Percentiles rank a stretch among this genome's conserved stretches.
Evolutionary conservation across 1,139 yeast genomes (phyloP).

Genomic region (Hemisphaericaspora xylofermentans): DNA sequence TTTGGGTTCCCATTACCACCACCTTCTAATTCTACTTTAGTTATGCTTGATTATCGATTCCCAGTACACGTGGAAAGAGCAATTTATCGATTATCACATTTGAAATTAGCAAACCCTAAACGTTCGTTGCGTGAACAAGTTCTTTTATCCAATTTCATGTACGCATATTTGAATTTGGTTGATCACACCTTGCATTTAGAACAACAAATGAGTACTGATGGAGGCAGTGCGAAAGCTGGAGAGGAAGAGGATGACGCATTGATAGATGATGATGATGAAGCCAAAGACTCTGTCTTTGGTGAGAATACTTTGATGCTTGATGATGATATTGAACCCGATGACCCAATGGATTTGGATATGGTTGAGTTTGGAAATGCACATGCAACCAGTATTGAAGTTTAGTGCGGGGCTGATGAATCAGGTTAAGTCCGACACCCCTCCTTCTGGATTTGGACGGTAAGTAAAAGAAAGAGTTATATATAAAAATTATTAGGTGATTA

Average conservation of each 20-base stretch:
- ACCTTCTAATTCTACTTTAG: conserved; percentile 67
- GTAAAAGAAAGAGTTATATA: too few species aligned
- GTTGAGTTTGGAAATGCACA: conserved; percentile 4
- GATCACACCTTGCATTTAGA: conserved; percentile 83
- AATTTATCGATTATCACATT: conserved; percentile 84
- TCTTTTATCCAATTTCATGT: conserved; percentile 90
- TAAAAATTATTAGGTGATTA: too few species aligned
- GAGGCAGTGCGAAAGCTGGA: conserved; percentile 8
- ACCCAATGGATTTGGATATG: conserved; percentile 12
- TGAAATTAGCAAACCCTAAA: conserved; percentile 91
- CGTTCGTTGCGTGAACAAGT: conserved; percentile 92
- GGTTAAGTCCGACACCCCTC: background rate
- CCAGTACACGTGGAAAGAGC: conserved; percentile 97
- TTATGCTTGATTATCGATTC: conserved; percentile 80
- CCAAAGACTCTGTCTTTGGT: conserved; percentile 3
- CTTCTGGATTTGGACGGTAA: too few species aligned
- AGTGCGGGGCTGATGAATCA: too few species aligned
- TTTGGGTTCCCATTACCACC: conserved; percentile 87
- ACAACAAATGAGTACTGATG: conserved; percentile 39
- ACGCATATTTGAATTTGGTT: conserved; percentile 89
- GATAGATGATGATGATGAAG: conserved; percentile 3
- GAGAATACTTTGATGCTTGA: conserved; percentile 5
- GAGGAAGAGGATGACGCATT: conserved; percentile 5
- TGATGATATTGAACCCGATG: conserved; percentile 9
- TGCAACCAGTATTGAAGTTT: conserved; percentile 6